phyloP scores from a whole-genome alignment of 371 early-diverging fungal species.

The Syncephalis fuscata region DNA sequence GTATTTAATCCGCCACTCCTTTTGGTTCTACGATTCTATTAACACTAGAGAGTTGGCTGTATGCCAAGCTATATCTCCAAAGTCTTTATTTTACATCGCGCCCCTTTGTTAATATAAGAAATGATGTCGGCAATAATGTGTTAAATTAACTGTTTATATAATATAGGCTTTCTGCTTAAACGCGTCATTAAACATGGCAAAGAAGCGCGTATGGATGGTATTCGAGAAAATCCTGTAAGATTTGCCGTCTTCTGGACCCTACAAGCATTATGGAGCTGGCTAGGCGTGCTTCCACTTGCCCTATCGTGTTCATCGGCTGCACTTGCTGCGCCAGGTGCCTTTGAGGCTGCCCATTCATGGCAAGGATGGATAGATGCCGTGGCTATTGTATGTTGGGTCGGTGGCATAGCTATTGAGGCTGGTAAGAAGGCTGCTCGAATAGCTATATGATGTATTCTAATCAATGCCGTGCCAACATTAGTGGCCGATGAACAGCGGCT shows the following conservation, averaged over 20 bases:
- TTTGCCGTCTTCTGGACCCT: conserved; percentile 3
- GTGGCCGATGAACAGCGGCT: conserved; percentile 1
- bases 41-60: too few relatives aligned
- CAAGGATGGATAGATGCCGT: conserved; percentile 3
- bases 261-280: conserved; percentile 5
- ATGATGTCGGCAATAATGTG: too few relatives aligned
- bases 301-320: conserved; percentile 3
- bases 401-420: conserved; percentile 1
- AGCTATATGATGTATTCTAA: background rate
- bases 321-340: background rate
- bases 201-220: conserved; percentile 4
- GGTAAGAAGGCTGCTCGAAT: too few relatives aligned
- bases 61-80: too few relatives aligned
- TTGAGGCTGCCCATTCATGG: background rate
- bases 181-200: conserved; percentile 1
- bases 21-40: too few relatives aligned
- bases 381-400: conserved; percentile 1
- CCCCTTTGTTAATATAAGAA: too few relatives aligned
- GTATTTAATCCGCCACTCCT: too few relatives aligned
- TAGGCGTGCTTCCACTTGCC: conserved; percentile 1
- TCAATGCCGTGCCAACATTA: background rate
- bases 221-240: background rate
- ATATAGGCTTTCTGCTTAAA: conserved; percentile 3
- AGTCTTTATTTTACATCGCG: too few relatives aligned
- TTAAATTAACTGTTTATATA: too few relatives aligned